Conservation (phyloP, 768 basidiomycete genomes). For the Hebeloma cylindrosporum region DNA sequence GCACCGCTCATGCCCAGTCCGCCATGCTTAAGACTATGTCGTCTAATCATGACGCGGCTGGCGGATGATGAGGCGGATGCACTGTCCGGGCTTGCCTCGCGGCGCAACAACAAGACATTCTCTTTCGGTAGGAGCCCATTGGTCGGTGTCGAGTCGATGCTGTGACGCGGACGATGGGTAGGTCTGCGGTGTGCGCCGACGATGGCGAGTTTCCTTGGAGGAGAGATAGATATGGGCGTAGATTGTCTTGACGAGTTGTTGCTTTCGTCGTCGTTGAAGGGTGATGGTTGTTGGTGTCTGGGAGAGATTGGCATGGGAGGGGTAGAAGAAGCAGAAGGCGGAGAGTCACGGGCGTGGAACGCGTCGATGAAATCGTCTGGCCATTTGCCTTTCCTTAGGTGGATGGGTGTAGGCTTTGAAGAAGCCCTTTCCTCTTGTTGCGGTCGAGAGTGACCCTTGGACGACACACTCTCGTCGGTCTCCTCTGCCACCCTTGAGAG, state of each 20-base stretch:
- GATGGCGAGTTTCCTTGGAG: constrained; percentile 57
- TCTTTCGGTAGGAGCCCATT: constrained; percentile 51
- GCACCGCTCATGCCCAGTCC: constrained; percentile 15
- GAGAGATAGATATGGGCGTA: constrained; percentile 42
- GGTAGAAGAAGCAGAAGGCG: constrained; percentile 29
- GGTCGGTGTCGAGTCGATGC: constrained; percentile 48
- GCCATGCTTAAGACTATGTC: constrained; percentile 55
- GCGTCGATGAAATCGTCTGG: constrained; percentile 77
- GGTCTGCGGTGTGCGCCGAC: constrained; percentile 56
- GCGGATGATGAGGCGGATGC: constrained; percentile 32
- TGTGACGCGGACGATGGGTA: constrained; percentile 63
- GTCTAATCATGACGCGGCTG: constrained; percentile 52
- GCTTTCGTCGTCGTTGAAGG: too few relatives aligned
- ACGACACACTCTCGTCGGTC: constrained; percentile 57
- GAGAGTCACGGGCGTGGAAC: constrained; percentile 37
- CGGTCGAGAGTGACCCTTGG: constrained; percentile 17
- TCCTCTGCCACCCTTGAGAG: constrained; percentile 72
- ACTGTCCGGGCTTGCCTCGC: constrained; percentile 63
- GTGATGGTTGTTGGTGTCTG: too few relatives aligned
- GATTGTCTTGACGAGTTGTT: too few relatives aligned
- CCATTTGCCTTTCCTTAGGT: constrained; percentile 79
- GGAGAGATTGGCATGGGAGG: constrained; percentile 27
- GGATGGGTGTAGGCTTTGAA: constrained; percentile 31
- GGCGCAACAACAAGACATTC: constrained; percentile 38
- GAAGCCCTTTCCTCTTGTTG: constrained; percentile 8